Base-by-base conservation (phyloP, 257 asterid genomes). In the Ballota nigra region DNA sequence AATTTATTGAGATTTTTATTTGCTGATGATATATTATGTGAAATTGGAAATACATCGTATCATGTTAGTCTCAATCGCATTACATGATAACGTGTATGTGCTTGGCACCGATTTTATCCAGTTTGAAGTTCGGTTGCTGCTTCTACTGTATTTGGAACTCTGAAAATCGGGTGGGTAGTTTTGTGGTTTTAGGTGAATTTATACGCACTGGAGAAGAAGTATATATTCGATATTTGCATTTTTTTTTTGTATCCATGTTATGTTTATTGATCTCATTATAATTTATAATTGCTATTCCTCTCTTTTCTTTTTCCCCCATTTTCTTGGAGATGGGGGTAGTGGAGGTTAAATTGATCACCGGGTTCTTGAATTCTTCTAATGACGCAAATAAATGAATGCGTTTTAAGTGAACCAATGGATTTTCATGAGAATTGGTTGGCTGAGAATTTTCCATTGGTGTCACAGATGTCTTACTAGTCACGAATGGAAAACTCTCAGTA, bases 111-210 rank as follows among this genome's bases (percentile, higher is more conserved):
- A 61, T 9, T 49, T 52, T 28, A 19, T 13, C 34, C 15, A 38
- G 24, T 40, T 58, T 45, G 51, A 40, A 70, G 72, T 64, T 65
- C 15, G 67, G 12, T 49, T 38, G 70, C 7, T 40, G 64, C 11
- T n/a, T 69, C 8, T 69, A 28, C 57, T 63, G 58, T 59, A 10
- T 56, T 18, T 70, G 38, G 43, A 40, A 55, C 7, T 59, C 53
- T 20, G 66, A 22, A 24, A 77, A 56, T 38, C 49, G 13, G 15
- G 47, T 15, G 33, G 47, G 28, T 31, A 9, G 38, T 40, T 18
- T 59, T 62, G 67, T 51, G 75, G 75, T 70, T 74, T 29, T 62
- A 18, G 72, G 40, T 70, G 66, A 45, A 24, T 45, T 63, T 65
- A 20, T 45, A 12, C n/a, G 4, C n/a, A n/a, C n/a, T n/a, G 61